phyloP scores from a whole-genome alignment of 2,329 filamentous ascomycete species.

The Leptosphaerulina australis region DNA sequence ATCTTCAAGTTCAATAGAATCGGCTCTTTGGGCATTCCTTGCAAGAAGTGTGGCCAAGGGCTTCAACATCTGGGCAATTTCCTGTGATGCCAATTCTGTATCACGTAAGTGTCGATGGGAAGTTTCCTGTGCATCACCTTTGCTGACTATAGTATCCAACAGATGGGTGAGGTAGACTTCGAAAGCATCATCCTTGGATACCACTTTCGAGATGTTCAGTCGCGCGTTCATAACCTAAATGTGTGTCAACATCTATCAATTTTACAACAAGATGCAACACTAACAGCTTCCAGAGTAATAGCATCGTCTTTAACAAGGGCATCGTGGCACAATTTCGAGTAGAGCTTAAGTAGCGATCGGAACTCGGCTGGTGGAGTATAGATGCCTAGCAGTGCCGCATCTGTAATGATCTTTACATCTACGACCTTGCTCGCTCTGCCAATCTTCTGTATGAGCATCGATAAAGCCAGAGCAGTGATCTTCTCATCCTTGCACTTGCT shows the following conservation, averaged over 20 bases:
- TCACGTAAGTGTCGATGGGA: slow-evolving; percentile 75
- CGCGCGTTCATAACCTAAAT: slow-evolving; percentile 76
- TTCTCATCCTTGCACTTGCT: slow-evolving; percentile 82
- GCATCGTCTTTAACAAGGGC: slow-evolving; percentile 72
- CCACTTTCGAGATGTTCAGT: slow-evolving; percentile 73
- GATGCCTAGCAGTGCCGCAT: slow-evolving; percentile 77
- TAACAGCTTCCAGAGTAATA: slow-evolving; percentile 72
- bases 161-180: slow-evolving; percentile 83
- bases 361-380: slow-evolving; percentile 82
- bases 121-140: slow-evolving; percentile 81
- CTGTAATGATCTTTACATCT: slow-evolving; percentile 83
- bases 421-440: slow-evolving; percentile 80
- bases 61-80: slow-evolving; percentile 85
- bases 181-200: slow-evolving; percentile 75
- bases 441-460: slow-evolving; percentile 96
- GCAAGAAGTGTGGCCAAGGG: slow-evolving; percentile 88
- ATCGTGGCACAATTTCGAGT: slow-evolving; percentile 74
- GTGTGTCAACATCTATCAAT: slow-evolving; percentile 8
- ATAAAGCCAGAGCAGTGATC: slow-evolving; percentile 89
- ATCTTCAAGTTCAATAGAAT: slow-evolving; percentile 61
- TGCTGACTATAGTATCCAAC: slow-evolving; percentile 85
- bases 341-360: slow-evolving; percentile 82
- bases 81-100: slow-evolving; percentile 78
- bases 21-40: slow-evolving; percentile 56
- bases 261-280: slow-evolving; percentile 35